Base-by-base conservation (phyloP, 106 monocot species). In the Cymbidium sinense region DNA sequence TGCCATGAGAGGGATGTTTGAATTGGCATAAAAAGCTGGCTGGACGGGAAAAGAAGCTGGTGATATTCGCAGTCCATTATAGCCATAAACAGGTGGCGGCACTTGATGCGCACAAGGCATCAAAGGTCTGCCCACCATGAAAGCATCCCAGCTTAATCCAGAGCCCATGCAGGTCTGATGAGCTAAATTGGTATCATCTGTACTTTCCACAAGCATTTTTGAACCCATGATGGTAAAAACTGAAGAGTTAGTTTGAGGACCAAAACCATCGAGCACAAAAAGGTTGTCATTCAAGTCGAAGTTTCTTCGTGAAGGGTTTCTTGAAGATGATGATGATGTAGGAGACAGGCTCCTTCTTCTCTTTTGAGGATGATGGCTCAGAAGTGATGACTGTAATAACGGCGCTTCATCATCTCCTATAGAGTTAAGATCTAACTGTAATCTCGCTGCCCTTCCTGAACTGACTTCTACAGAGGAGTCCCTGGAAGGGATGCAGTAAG, bases 221-320 rank as follows among this genome's bases (percentile, higher is more conserved):
- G 84, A 50, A 7, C 64, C 76, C 77, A 72, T 75, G n/a, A 61
- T 70, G 28, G 71, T 67, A 0, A 51, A 13, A 51, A 50, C 50
- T 31, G 62, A 75, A 37, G 23, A 7, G n/a, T 47, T 36, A 20
- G 37, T 74, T 36, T 83, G 76, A 58, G 70, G 71, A 52, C 70
- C 82, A 74, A 43, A 47, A 23, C 58, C 80, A 70, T 87, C 86
- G 13, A 79, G 13, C 33, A 74, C 79, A 52, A 75, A 65, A 20
- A 84, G 92, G 67, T 85, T 83, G 67, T 92, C 86, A 76, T 95
- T 95, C 79, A 95, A 85, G 75, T 95, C 90, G 55, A 95, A 86
- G 77, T 90, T 88, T 75, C 79, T 84, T 34, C 75, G 50, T 1
- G 73, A 75, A 37, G 82, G 86, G 30, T 84, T 82, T 70, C 80